A percentile compares a stretch with the other conserved stretches of the same genome.
phyloP scores from a whole-genome alignment of 2,329 filamentous ascomycete species.

The Metarhizium robertsii region DNA sequence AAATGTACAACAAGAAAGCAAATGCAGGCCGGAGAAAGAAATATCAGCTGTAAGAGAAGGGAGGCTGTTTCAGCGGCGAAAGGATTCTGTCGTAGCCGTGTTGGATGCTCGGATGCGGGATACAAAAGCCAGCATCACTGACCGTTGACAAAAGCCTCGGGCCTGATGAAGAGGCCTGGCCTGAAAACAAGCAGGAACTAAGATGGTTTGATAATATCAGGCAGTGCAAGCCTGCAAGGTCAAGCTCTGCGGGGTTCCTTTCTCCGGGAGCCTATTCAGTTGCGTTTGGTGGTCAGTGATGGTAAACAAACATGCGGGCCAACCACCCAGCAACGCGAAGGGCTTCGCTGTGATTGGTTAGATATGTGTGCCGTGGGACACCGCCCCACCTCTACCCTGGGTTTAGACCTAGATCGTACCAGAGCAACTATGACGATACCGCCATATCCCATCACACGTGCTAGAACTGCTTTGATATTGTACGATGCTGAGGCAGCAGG shows the following conservation, averaged over 20 bases:
- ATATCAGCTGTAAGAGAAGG: background rate
- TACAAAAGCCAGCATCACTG: background rate
- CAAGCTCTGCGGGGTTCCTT: slow-evolving; percentile 10
- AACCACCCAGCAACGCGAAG: slow-evolving; percentile 13
- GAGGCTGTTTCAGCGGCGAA: background rate
- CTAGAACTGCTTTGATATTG: no score
- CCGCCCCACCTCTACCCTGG: no score
- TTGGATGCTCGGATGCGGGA: background rate
- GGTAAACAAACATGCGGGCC: slow-evolving; percentile 14
- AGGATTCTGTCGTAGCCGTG: background rate
- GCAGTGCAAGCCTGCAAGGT: background rate
- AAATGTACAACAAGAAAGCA: background rate
- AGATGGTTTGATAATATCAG: background rate
- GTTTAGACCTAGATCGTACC: no score
- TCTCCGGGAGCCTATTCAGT: background rate
- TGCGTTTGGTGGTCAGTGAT: slow-evolving; percentile 5
- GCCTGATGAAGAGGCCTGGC: background rate
- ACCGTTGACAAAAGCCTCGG: background rate
- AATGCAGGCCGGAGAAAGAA: background rate
- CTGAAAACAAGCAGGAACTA: background rate
- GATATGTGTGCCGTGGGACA: no score
- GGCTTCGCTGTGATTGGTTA: background rate
- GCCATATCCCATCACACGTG: no score
- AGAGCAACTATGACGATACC: no score
- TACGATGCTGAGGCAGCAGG: no score